Base-by-base conservation (phyloP, 2,329 filamentous ascomycete species). In the Hymenoscyphus fructigenus region DNA sequence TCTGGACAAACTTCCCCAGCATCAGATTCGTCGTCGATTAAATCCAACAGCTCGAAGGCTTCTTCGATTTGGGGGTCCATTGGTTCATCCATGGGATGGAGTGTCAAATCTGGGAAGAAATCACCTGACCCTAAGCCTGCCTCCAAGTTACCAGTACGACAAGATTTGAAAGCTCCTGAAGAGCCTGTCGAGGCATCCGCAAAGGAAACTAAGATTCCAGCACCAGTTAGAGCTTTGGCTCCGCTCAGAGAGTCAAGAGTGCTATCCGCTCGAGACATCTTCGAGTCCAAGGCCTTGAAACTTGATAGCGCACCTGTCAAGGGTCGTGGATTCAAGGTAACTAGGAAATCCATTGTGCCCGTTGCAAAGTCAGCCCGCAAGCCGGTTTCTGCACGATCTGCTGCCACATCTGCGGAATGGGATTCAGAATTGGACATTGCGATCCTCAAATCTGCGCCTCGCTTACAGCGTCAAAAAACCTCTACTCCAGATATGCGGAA, bases 1-100 rank as follows among this genome's bases (percentile, higher is more conserved):
- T 75, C 73, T 41, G 71, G 70, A 17, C 57, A 65, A 41, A 71
- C 72, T 26, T 74, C 73, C 2, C 72, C 74, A 26, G 64, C 66
- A 10, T 74, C 73, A 17, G 75, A 76, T 59, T 58, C 69, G 12
- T 72, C 70, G 10, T 76, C 75, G 1, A 57, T 76, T 28, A 71
- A 66, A 56, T 75, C 74, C 32, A 72, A 68, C 2, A 75, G 73
- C 66, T 75, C 73, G 3, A 74, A 74, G 62, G 75, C 74, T 50
- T 76, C 75, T 5, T 74, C 73, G 5, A 29, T 74, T 9, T 71
- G 66, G 66, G 57, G 63, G n/a, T 65, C 67, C n/a, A 38, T 67
- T 10, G 38, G 34, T 34, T 56, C 61, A 10, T 41, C 63, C 28
- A 29, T 62, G 14, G 28, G 26, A 7, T 69, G 66, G 66, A 63